Base-by-base conservation (phyloP, 2,329 filamentous ascomycete genomes). In the Claviceps digitariae region DNA sequence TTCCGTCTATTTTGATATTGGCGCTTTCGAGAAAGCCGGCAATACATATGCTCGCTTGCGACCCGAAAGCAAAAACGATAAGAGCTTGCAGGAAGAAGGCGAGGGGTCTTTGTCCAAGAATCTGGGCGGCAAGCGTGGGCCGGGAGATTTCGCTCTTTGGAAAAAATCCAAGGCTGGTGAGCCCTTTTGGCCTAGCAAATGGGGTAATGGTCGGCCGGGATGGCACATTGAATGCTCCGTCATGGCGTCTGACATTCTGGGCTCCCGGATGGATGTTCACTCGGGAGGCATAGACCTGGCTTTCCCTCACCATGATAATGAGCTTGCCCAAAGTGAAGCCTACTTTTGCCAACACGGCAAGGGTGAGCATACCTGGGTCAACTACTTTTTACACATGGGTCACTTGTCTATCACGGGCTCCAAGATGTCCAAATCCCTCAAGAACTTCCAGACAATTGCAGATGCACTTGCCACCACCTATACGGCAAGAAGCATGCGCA, bases 201-300 rank as follows among this genome's bases (percentile, higher is more conserved):
- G 91, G 90, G 90, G 91, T 4, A 76, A 83, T 53, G 90, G 90
- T 4, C 77, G 91, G 46, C 91, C 91, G 1, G 91, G 91, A 20
- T 97, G 91, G 91, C 91, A 96, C 64, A 96, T 96, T 63, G 90
- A 96, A 72, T 96, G 91, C 81, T 90, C 86, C 1, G 90, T 90
- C 17, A 96, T 97, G 91, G 90, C 90, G 0, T 91, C 87, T 2
- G 87, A 90, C 58, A 79, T 90, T n/a, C 73, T 97, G 1, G 90
- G 90, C 5, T 76, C 82, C 29, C 78, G 84, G 56, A 90, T 97
- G 74, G 91, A 97, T 66, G 87, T 96, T 52, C 91, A 96, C 68
- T 94, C 88, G 23, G 90, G 91, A 29, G 91, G 91, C 54, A 86
- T 95, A 56, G 91, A 97, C 67, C 76, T 97, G 52, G 84, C 85